phyloP scores from a whole-genome alignment of 2,329 filamentous ascomycete genomes.

The Trichoderma hamatum region DNA sequence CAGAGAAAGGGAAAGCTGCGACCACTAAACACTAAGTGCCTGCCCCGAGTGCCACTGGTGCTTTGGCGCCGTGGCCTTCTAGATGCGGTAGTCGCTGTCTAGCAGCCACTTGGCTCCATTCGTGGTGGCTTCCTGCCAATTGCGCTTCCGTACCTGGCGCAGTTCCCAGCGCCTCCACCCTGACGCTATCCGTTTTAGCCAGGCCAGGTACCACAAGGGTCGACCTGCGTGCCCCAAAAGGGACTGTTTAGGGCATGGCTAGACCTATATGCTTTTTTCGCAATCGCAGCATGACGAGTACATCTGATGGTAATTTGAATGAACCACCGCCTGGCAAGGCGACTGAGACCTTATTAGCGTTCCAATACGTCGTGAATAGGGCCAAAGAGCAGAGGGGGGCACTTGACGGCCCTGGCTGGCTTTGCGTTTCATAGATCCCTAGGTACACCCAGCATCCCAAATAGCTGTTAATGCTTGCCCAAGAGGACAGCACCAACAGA shows the following conservation, averaged over 20 bases:
- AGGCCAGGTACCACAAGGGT: not conserved
- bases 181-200: not conserved
- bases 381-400: not conserved
- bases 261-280: not conserved
- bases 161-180: slow-evolving; percentile 4
- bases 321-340: not conserved
- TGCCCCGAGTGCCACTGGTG: not conserved
- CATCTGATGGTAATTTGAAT: not conserved
- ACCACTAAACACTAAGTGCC: not conserved
- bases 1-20: not conserved
- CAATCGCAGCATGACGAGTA: not conserved
- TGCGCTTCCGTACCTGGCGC: slow-evolving; percentile 14
- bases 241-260: slow-evolving; percentile 15
- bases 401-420: not conserved
- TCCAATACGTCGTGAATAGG: not conserved
- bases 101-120: not conserved
- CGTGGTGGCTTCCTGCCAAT: not conserved
- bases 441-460: not conserved
- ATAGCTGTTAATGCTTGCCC: not conserved
- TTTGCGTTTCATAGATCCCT: not conserved
- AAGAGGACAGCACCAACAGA: not conserved
- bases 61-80: not conserved
- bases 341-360: not conserved
- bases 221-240: not conserved
- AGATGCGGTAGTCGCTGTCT: not conserved